Base-by-base conservation (phyloP, 202 grass and related monocot genomes). In the Zizania palustris region DNA sequence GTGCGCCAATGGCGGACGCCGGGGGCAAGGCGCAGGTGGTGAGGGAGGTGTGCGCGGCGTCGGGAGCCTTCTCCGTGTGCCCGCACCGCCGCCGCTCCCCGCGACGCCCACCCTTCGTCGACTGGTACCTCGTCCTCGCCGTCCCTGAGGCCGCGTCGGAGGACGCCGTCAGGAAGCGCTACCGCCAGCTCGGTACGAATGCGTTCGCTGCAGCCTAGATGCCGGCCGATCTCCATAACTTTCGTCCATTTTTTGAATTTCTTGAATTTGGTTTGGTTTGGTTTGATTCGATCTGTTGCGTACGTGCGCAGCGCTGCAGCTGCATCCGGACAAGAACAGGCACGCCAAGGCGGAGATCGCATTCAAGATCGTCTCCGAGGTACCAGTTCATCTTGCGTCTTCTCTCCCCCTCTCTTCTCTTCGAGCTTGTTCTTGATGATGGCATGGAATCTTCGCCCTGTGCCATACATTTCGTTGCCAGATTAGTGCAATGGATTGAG, bases 241-340 rank as follows among this genome's bases (percentile, higher is more conserved):
- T 28, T 28, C 28, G 0, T 28, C 2, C 28, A 2, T 28, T 28
- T 28, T 28, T 28, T 28, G 28, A 28, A 28, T 28, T 28, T 1
- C 2, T 2, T 28, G 28, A 28, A 0, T 55, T 19, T 19, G 51
- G 0, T 54, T 54, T 9, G 45, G 5, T 14, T 49, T 49, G 12
- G 3, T 14, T 49, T 49, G 7, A 10, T 11, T 44, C 40, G 45
- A 3, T 48, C 3, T 5, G 45, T 14, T n/a, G 46, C 44, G 15
- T 38, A 35, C 9, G 20, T 34, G 65, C 15, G 67, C 68, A 98
- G 95, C 91, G 67, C 76, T 98, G 82, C 95, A 88, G 75, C 89
- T 98, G 61, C 95, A 98, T 45, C 95, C 95, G 50, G 95, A 98
- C 85, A 98, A 98, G 87, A 98, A 98, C 91, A 85, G 75, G 63